Base-by-base conservation (phyloP, 805 yeast species). In the Candida germanica region DNA sequence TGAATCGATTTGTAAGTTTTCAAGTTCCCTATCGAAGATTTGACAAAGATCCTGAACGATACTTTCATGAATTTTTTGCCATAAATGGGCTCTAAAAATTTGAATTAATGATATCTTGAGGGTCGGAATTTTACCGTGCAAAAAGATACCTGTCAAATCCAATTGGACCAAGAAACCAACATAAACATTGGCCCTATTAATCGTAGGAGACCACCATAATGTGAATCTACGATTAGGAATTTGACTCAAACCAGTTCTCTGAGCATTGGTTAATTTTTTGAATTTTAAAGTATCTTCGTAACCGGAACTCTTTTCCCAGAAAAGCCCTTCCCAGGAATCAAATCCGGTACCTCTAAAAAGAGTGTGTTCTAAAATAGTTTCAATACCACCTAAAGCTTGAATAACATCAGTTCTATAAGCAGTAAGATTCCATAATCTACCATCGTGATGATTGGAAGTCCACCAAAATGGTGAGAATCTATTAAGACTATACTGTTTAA, bases 181-280 rank as follows among this genome's bases (percentile, higher is more conserved):
- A 54, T 93, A 93, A 17, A 93, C 98, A 54, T 93, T 93, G 5
- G 98, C 98, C 46, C 99, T 76, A 53, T 93, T 93, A 50, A 93
- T 93, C 0, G 99, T 93, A 5, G 99, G 99, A 0, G 97, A 88
- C 99, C 99, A 93, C 99, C 99, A 93, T 20, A 93, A 66, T 0
- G 98, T 93, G 56, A 93, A 93, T 30, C 99, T 75, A 57, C 99
- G 81, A 56, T 93, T 93, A 3, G 99, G 99, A 52, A 93, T 91
- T 64, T 93, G 99, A 53, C 94, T 86, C 46, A 93, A 73, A 56
- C 99, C 99, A 4, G 96, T 83, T 52, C 98, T 72, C 67, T 93
- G 99, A 1, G 99, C 99, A 61, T 91, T 91, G 1, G 99, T 93
- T 48, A 93, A 73, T 56, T 91, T 93, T 59, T 89, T 88, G 61